phyloP scores from a whole-genome alignment of 1,139 yeast genomes.

The Hansenula lynferdii region DNA sequence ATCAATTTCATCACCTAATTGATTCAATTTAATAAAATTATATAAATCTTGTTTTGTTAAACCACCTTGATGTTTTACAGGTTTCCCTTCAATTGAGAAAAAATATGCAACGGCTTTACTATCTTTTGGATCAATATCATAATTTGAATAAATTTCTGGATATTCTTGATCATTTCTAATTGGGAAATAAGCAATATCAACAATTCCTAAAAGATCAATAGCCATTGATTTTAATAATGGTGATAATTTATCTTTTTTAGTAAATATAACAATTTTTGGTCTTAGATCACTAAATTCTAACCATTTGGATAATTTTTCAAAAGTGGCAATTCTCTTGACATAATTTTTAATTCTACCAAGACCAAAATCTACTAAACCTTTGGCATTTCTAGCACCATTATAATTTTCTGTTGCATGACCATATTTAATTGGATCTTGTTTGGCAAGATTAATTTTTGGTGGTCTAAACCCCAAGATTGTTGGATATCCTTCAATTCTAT shows the following conservation, averaged over 20 bases:
- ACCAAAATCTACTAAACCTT: slow-evolving; percentile 53
- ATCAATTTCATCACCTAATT: slow-evolving; percentile 1
- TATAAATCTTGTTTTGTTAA: slow-evolving; percentile 13
- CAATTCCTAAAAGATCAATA: slow-evolving; percentile 55
- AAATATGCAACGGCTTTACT: slow-evolving; percentile 11
- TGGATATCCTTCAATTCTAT: slow-evolving; percentile 74
- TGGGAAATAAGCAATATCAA: slow-evolving; percentile 37
- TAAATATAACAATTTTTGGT: slow-evolving; percentile 39
- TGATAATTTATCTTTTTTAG: slow-evolving; percentile 45
- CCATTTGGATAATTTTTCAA: slow-evolving; percentile 30
- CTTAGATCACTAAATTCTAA: slow-evolving; percentile 15
- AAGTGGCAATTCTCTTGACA: slow-evolving; percentile 46
- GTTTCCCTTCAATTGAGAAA: not conserved
- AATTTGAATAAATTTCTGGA: slow-evolving; percentile 6
- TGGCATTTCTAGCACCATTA: slow-evolving; percentile 61
- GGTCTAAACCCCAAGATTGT: slow-evolving; percentile 80
- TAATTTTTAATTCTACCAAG: slow-evolving; percentile 67
- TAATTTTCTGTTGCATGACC: slow-evolving; percentile 62
- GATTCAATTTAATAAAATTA: slow-evolving; percentile 7
- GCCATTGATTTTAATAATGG: slow-evolving; percentile 71
- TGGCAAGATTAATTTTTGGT: slow-evolving; percentile 45
- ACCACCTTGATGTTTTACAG: slow-evolving; percentile 10
- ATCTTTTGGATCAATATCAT: slow-evolving; percentile 11
- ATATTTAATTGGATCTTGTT: slow-evolving; percentile 12
- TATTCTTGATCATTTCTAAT: slow-evolving; percentile 12